These are phyloP conservation scores for Zizania palustris DNA, from an alignment of 202 grass and related monocot genomes.

Conservation along the genomic window DNA sequence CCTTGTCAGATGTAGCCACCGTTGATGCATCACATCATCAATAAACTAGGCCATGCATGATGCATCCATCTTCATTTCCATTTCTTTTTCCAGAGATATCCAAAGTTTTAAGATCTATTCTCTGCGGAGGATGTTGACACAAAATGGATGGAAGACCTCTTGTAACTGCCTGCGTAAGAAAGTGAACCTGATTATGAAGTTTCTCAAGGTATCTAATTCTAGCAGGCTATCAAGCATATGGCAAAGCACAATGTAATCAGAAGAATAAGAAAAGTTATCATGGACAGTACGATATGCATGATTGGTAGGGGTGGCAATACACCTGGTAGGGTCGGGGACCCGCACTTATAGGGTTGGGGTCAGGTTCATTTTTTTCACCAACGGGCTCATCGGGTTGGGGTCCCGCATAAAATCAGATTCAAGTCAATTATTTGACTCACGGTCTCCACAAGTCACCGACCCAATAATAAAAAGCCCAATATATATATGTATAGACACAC, in stretches of 20 bases:
- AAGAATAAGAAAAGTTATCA: background rate
- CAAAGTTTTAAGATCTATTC: background rate
- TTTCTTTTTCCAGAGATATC: constrained; percentile 28
- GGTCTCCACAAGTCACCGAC: too few species aligned
- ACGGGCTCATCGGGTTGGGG: too few species aligned
- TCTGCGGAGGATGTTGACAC: background rate
- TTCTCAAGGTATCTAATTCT: constrained; percentile 24
- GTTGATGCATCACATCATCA: constrained; percentile 19
- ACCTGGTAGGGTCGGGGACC: too few species aligned
- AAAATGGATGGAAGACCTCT: background rate
- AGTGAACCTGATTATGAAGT: constrained; percentile 22
- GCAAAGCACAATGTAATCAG: background rate
- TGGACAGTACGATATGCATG: constrained; percentile 14
- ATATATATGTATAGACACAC: too few species aligned
- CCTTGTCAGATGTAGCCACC: constrained; percentile 28
- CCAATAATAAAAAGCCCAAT: too few species aligned
- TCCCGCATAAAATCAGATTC: too few species aligned
- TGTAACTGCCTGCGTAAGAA: constrained; percentile 4
- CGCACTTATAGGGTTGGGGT: too few species aligned
- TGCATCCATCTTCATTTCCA: constrained; percentile 3
- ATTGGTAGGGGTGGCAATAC: too few species aligned
- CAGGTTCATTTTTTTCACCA: too few species aligned
- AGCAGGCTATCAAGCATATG: constrained; percentile 9
- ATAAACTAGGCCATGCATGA: background rate
- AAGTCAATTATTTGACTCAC: too few species aligned